These are phyloP conservation scores for Hymenoscyphus fraxineus DNA, from an alignment of 2,329 filamentous ascomycete species.

Conservation along the genomic window DNA sequence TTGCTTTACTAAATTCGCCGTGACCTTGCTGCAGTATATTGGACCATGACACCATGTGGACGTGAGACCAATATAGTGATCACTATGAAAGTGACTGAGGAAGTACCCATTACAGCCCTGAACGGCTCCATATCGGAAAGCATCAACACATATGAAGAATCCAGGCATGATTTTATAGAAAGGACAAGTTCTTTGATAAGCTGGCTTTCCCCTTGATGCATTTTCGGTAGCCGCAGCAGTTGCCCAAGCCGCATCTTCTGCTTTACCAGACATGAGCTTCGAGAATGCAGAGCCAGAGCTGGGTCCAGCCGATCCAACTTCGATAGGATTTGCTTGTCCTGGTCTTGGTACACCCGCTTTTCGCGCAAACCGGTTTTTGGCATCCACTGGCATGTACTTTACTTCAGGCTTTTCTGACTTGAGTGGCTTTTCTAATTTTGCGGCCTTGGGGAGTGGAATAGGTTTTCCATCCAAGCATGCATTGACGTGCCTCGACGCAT, in stretches of 20 bases:
- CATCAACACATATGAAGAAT: slow-evolving; percentile 89
- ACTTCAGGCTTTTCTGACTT: slow-evolving; percentile 15
- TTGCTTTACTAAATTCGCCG: slow-evolving; percentile 80
- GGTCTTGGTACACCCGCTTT: slow-evolving; percentile 66
- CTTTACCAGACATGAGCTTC: slow-evolving; percentile 87
- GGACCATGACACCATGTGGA: slow-evolving; percentile 87
- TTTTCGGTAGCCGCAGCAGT: slow-evolving; percentile 76
- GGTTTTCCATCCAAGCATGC: slow-evolving; percentile 83
- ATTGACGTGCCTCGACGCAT: slow-evolving; percentile 84
- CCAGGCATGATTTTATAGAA: slow-evolving; percentile 99
- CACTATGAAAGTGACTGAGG: slow-evolving; percentile 94
- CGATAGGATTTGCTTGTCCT: slow-evolving; percentile 76
- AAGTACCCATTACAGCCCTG: slow-evolving; percentile 93
- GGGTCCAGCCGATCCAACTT: slow-evolving; percentile 42
- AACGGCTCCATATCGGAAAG: slow-evolving; percentile 91
- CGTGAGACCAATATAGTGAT: slow-evolving; percentile 91
- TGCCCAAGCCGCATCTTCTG: slow-evolving; percentile 87
- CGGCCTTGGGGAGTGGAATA: slow-evolving; percentile 47
- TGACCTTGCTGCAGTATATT: slow-evolving; percentile 94
- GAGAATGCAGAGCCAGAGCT: slow-evolving; percentile 72
- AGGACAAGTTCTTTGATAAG: slow-evolving; percentile 86
- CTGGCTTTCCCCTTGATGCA: slow-evolving; percentile 75
- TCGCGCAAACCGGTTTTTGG: slow-evolving; percentile 53
- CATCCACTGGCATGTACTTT: slow-evolving; percentile 26
- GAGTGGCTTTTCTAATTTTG: slow-evolving; percentile 19